A percentile compares a stretch with the other conserved stretches of the same genome.
Evolutionary conservation across 1,139 yeast genomes (phyloP).

Genomic region (Taphrina communis): DNA sequence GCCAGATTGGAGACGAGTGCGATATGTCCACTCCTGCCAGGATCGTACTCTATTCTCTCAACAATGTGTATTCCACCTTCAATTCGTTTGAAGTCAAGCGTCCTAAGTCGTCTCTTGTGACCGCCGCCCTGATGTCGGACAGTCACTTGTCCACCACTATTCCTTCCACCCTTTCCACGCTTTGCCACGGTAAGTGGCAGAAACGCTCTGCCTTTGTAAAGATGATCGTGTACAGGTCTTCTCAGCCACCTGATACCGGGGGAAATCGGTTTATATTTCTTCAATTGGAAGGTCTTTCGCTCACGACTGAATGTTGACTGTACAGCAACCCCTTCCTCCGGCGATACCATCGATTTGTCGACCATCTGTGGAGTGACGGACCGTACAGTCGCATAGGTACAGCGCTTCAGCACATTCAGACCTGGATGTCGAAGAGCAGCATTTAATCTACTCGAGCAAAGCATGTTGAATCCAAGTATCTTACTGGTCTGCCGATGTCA

Average conservation of each 20-base stretch:
- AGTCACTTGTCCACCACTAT: conserved; percentile 84
- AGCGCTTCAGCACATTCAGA: neutral
- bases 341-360: neutral
- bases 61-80: conserved; percentile 78
- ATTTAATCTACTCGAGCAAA: neutral
- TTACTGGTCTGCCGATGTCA: too few relatives aligned
- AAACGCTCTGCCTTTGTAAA: conserved; percentile 84
- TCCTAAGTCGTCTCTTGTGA: conserved; percentile 82
- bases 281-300: conserved; percentile 42
- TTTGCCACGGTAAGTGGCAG: conserved; percentile 75
- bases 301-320: neutral
- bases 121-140: conserved; percentile 98
- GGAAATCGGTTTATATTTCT: conserved; percentile 45
- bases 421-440: neutral
- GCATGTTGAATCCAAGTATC: neutral
- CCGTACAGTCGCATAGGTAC: conserved; percentile 21
- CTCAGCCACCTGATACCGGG: conserved; percentile 71
- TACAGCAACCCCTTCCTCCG: neutral
- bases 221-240: conserved; percentile 83
- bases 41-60: conserved; percentile 91
- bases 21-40: conserved; percentile 91
- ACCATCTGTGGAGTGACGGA: neutral
- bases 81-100: conserved; percentile 75
- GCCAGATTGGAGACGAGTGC: conserved; percentile 78
- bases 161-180: conserved; percentile 84